Evolutionary conservation across 441 rosid genomes (phyloP).

Genomic region (Jatropha multifida): DNA sequence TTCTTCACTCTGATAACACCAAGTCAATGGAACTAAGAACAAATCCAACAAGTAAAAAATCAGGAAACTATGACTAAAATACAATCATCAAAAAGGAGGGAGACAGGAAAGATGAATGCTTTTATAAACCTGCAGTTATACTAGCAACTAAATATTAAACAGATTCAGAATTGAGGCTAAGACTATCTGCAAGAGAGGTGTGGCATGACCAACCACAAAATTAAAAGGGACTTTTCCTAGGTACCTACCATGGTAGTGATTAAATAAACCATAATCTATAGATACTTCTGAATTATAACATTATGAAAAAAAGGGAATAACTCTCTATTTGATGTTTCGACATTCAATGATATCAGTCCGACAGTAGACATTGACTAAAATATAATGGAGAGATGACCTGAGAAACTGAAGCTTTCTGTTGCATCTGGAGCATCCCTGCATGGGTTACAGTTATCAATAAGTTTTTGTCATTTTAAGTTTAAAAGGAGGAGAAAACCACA

Average conservation of each 20-base stretch:
- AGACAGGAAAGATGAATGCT: background rate
- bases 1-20: background rate
- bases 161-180: background rate
- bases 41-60: background rate
- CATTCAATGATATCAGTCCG: background rate
- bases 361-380: background rate
- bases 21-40: background rate
- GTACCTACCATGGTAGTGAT: background rate
- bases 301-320: background rate
- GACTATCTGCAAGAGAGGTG: background rate
- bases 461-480: constrained; percentile 5
- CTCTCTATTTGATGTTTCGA: background rate
- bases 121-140: background rate
- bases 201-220: background rate
- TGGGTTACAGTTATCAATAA: constrained; percentile 28
- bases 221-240: background rate
- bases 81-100: background rate
- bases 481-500: constrained; percentile 19
- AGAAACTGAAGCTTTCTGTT: constrained; percentile 38
- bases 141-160: background rate
- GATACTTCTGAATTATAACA: background rate
- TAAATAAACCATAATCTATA: background rate
- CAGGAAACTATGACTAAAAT: background rate
- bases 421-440: constrained; percentile 51
- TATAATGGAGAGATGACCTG: constrained; percentile 44